These are phyloP conservation scores for Rhizopogon sp. DNA, from an alignment of 768 basidiomycete species.

Conservation along the genomic window DNA sequence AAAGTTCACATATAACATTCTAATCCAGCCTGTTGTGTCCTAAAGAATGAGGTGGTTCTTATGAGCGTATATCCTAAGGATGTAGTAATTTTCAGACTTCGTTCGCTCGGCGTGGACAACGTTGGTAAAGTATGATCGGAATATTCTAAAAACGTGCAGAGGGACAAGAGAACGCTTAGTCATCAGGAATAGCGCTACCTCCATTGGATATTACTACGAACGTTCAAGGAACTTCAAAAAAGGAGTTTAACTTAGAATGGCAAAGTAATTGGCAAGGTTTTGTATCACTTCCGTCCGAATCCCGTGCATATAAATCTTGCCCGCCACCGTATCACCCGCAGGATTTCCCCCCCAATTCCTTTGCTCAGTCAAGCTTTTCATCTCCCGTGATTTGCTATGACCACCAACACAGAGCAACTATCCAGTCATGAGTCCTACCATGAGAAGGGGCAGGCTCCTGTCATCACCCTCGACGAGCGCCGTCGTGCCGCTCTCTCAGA, in stretches of 20 bases:
- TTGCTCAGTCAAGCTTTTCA: background rate
- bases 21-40: too few relatives aligned
- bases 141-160: background rate
- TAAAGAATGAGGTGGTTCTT: too few relatives aligned
- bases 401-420: conserved; percentile 14
- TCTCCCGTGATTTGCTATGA: conserved; percentile 10
- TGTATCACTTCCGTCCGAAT: too few relatives aligned
- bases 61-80: too few relatives aligned
- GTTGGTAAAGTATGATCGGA: too few relatives aligned
- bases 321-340: background rate
- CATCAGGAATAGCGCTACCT: background rate
- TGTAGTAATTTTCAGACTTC: too few relatives aligned
- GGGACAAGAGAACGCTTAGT: background rate
- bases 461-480: conserved; percentile 54
- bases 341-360: background rate
- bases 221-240: conserved; percentile 23
- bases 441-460: conserved; percentile 23
- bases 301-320: too few relatives aligned
- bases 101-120: too few relatives aligned
- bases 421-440: conserved; percentile 26
- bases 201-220: conserved; percentile 14
- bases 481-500: conserved; percentile 80
- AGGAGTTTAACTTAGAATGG: background rate
- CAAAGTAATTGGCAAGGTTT: background rate
- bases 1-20: too few relatives aligned